These are phyloP conservation scores for Syzygium syzygioides DNA, from an alignment of 441 rosid species.

Conservation along the genomic window DNA sequence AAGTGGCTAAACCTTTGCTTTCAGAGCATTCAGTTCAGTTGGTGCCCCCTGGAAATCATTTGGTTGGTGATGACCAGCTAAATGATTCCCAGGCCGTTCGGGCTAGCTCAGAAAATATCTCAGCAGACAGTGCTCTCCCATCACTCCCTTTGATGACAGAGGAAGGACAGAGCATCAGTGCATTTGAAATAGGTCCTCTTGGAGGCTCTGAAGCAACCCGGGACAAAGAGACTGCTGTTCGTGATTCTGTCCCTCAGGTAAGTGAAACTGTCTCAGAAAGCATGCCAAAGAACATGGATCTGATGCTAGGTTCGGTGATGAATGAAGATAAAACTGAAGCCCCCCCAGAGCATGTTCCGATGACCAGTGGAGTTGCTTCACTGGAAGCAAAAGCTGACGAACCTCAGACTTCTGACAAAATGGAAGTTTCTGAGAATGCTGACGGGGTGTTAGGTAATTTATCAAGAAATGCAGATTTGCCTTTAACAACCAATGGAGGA, in stretches of 20 bases:
- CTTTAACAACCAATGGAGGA: not conserved
- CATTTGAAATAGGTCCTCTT: not conserved
- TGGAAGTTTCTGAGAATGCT: not conserved
- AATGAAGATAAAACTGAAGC: not conserved
- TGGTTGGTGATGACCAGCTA: conserved; percentile 9
- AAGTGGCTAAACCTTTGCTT: not conserved
- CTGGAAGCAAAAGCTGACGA: not conserved
- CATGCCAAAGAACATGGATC: not conserved
- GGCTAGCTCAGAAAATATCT: not conserved
- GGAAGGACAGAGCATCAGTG: not conserved
- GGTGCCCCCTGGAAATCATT: conserved; percentile 7
- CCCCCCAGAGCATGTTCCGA: not conserved
- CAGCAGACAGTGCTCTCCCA: not conserved
- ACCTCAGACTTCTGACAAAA: not conserved
- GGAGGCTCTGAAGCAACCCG: not conserved
- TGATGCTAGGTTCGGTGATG: not conserved
- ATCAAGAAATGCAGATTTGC: not conserved
- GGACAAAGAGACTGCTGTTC: not conserved
- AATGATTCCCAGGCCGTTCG: not conserved
- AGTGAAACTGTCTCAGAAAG: not conserved
- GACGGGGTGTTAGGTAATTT: not conserved
- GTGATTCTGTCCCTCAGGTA: not conserved
- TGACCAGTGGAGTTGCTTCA: not conserved
- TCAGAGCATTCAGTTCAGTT: conserved; percentile 11
- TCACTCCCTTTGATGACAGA: not conserved